Evolutionary conservation across 768 basidiomycete genomes (phyloP).

Genomic region (Cubamyces lactineus): DNA sequence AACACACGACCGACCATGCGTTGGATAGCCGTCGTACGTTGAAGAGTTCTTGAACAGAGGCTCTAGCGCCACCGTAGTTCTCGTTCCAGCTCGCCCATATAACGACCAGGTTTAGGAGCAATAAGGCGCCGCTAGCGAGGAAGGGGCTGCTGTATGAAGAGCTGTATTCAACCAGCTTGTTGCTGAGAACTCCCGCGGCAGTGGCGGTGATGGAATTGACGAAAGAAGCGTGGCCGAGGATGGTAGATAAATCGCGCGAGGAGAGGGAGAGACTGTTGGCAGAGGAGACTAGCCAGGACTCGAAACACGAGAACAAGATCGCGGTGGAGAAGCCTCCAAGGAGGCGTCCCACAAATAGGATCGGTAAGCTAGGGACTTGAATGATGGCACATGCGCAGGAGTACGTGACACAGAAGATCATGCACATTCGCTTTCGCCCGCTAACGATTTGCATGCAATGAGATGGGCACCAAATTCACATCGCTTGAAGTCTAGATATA

Average conservation of each 20-base stretch:
- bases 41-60: slow-evolving; percentile 36
- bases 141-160: slow-evolving; percentile 65
- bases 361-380: slow-evolving; percentile 55
- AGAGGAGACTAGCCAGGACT: slow-evolving; percentile 76
- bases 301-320: slow-evolving; percentile 76
- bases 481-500: slow-evolving; percentile 14
- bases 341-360: slow-evolving; percentile 65
- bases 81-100: slow-evolving; percentile 66
- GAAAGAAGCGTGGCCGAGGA: slow-evolving; percentile 74
- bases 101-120: slow-evolving; percentile 56
- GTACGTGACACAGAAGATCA: slow-evolving; percentile 75
- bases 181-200: slow-evolving; percentile 65
- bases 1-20: slow-evolving; percentile 58
- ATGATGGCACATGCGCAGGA: slow-evolving; percentile 61
- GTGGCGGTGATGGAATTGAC: slow-evolving; percentile 76
- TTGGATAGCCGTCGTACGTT: slow-evolving; percentile 56
- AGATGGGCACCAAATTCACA: neutral
- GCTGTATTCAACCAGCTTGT: slow-evolving; percentile 59
- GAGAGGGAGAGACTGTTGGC: slow-evolving; percentile 54
- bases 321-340: slow-evolving; percentile 75
- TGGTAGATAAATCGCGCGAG: slow-evolving; percentile 61
- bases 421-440: slow-evolving; percentile 67
- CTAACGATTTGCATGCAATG: slow-evolving; percentile 37
- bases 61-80: slow-evolving; percentile 56
- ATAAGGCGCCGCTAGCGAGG: slow-evolving; percentile 59